These are phyloP conservation scores for Epichloe bromicola DNA, from an alignment of 2,329 filamentous ascomycete species.

Conservation along the genomic window DNA sequence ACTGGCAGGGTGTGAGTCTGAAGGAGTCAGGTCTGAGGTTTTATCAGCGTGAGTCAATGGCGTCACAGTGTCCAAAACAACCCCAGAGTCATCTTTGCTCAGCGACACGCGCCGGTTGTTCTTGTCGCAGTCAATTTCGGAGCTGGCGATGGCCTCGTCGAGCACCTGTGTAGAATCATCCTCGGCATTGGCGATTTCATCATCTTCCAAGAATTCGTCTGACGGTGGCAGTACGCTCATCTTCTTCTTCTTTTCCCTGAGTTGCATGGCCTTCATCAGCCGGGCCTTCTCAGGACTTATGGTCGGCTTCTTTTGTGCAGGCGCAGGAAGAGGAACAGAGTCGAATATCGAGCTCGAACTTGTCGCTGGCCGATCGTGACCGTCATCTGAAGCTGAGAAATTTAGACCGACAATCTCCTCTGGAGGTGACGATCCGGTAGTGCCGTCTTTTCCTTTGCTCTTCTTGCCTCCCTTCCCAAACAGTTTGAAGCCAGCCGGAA, in stretches of 20 bases:
- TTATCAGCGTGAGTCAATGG: slow-evolving; percentile 31
- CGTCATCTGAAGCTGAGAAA: slow-evolving; percentile 13
- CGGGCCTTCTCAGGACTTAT: slow-evolving; percentile 84
- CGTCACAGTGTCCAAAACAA: slow-evolving; percentile 35
- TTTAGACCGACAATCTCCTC: slow-evolving; percentile 25
- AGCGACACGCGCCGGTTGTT: slow-evolving; percentile 23
- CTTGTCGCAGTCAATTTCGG: slow-evolving; percentile 13
- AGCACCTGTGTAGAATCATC: slow-evolving; percentile 4
- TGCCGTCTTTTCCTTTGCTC: slow-evolving; percentile 16
- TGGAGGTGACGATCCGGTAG: slow-evolving; percentile 15
- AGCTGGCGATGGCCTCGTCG: slow-evolving; percentile 13
- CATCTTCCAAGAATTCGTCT: slow-evolving; percentile 1
- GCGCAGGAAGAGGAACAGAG: slow-evolving; percentile 24
- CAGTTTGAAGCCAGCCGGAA: slow-evolving; percentile 69
- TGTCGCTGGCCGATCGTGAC: slow-evolving; percentile 23
- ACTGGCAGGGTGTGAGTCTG: slow-evolving; percentile 46
- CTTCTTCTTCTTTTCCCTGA: slow-evolving; percentile 67
- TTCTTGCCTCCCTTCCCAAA: slow-evolving; percentile 46
- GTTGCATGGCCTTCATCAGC: slow-evolving; percentile 85
- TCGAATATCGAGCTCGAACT: slow-evolving; percentile 33
- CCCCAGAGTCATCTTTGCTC: slow-evolving; percentile 40
- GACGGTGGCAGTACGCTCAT: slow-evolving; percentile 3
- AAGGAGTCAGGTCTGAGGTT: slow-evolving; percentile 32
- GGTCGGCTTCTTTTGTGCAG: slow-evolving; percentile 31
- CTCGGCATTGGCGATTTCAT: slow-evolving; percentile 8